Percentiles rank a stretch among this genome's conserved stretches.
Conservation (phyloP, 768 basidiomycete genomes). For the Imleria badia region DNA sequence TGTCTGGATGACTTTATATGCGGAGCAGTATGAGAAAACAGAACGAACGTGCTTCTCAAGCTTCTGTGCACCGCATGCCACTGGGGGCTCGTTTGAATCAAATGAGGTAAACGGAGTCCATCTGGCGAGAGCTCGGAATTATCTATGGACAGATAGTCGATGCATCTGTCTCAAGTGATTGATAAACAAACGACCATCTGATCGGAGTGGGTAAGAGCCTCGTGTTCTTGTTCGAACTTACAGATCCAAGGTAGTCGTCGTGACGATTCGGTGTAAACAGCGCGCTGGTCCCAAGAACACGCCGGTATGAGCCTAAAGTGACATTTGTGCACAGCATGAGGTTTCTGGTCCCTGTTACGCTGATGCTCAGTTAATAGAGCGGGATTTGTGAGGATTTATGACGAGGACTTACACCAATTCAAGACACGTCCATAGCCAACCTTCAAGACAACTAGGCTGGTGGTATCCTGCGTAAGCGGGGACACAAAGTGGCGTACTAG, state of each 20-base stretch:
- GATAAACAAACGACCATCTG: background rate
- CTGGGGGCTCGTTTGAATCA: background rate
- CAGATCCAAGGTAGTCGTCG: background rate
- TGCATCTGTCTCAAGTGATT: background rate
- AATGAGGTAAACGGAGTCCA: background rate
- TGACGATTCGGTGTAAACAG: background rate
- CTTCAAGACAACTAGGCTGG: background rate
- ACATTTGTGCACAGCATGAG: background rate
- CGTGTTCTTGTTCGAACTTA: background rate
- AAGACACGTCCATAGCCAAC: background rate
- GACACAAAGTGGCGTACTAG: no score
- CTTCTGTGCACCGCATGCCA: background rate
- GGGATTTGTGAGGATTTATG: background rate
- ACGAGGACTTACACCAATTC: background rate
- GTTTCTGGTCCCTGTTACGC: no score
- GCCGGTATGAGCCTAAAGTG: no score
- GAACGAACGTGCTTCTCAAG: slow-evolving; percentile 20
- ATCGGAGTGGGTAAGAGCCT: background rate
- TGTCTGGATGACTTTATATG: slow-evolving; percentile 12
- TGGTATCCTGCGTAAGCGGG: no score
- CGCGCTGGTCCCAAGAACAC: no score
- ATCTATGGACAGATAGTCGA: background rate
- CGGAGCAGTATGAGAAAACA: background rate
- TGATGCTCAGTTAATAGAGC: background rate
- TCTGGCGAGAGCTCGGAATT: background rate